A percentile compares a stretch with the other conserved stretches of the same genome.
These are phyloP conservation scores for Chlorella variabilis DNA, from an alignment of 163 green algal genomes.

Conservation along the genomic window DNA sequence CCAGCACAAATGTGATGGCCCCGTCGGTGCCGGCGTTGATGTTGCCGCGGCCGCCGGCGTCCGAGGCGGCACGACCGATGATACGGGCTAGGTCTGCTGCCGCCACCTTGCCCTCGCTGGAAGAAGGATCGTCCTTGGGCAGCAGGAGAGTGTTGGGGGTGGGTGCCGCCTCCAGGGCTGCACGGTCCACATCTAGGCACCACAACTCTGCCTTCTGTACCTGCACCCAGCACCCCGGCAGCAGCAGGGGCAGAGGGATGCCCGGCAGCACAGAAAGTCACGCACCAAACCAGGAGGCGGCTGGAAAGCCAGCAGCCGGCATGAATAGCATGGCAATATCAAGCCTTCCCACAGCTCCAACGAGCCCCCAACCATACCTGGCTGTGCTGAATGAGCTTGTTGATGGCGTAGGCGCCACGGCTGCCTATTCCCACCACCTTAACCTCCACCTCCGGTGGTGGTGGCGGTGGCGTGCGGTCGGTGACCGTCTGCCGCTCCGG, in stretches of 20 bases:
- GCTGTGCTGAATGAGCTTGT: slow-evolving; percentile 22
- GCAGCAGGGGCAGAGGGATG: slow-evolving; percentile 44
- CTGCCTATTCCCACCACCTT: slow-evolving; percentile 33
- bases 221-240: neutral
- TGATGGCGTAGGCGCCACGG: slow-evolving; percentile 25
- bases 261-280: too few relatives aligned
- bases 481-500: slow-evolving; percentile 16
- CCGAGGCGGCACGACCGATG: neutral
- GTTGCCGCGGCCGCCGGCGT: slow-evolving; percentile 43
- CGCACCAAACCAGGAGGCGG: too few relatives aligned
- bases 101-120: slow-evolving; percentile 27
- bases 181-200: slow-evolving; percentile 14
- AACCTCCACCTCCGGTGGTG: slow-evolving; percentile 21
- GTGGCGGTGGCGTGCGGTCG: slow-evolving; percentile 12
- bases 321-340: too few relatives aligned
- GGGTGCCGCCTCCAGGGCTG: slow-evolving; percentile 2
- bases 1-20: slow-evolving; percentile 71
- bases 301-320: too few relatives aligned
- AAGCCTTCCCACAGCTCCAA: too few relatives aligned
- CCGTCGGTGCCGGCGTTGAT: slow-evolving; percentile 53
- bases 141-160: slow-evolving; percentile 29
- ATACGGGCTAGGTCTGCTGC: slow-evolving; percentile 33
- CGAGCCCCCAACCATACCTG: too few relatives aligned
- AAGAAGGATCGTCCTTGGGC: slow-evolving; percentile 4
- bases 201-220: slow-evolving; percentile 9